A percentile compares a stretch with the other conserved stretches of the same genome.
Conservation (phyloP, 2,329 filamentous ascomycete species). For the Verticillium tricorpus region DNA sequence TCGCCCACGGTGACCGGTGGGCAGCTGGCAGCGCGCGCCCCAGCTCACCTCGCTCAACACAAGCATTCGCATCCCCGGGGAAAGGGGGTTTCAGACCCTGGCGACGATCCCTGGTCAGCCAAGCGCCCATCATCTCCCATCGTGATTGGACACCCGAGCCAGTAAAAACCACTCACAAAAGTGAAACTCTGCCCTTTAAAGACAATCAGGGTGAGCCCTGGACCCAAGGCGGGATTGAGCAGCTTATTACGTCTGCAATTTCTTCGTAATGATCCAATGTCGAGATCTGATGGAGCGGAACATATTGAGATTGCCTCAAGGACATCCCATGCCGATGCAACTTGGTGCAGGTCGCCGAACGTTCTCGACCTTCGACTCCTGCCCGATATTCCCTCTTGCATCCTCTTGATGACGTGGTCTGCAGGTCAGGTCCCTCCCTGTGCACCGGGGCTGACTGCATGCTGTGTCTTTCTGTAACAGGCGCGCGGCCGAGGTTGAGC, state of each 20-base stretch:
- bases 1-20: not conserved
- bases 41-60: not conserved
- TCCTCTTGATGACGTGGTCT: not conserved
- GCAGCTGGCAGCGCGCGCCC: not conserved
- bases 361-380: not conserved
- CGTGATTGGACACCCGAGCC: not conserved
- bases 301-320: not conserved
- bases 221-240: not conserved
- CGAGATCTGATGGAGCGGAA: not conserved
- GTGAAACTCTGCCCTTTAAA: not conserved
- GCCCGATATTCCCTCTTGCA: not conserved
- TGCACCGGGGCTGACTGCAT: not conserved
- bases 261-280: not conserved
- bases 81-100: conserved; percentile 10
- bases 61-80: not conserved
- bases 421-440: not conserved
- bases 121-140: not conserved
- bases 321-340: not conserved
- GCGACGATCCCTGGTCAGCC: conserved; percentile 9
- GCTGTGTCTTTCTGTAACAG: not conserved
- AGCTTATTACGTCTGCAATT: not conserved
- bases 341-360: not conserved
- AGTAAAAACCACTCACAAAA: not conserved
- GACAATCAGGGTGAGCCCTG: not conserved
- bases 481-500: not conserved